Percentiles rank a stretch among this genome's conserved stretches.
phyloP scores from a whole-genome alignment of 495 filamentous ascomycete species.

The Penicillium turbatum region DNA sequence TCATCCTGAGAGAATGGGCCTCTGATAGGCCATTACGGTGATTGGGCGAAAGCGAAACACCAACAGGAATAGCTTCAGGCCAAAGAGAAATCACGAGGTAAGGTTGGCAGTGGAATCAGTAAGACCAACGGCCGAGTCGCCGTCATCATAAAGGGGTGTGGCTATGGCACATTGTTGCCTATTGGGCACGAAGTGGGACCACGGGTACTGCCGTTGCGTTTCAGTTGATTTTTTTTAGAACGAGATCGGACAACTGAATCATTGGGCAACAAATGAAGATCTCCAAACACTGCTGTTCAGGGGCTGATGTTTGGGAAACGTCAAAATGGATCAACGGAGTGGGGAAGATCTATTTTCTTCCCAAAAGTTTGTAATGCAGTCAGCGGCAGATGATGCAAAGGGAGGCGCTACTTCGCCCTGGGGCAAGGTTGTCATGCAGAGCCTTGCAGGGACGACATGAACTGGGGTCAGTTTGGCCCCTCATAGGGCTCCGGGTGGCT shows the following conservation, averaged over 20 bases:
- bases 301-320: neutral
- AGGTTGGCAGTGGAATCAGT: slow-evolving; percentile 12
- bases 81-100: slow-evolving; percentile 13
- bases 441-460: neutral
- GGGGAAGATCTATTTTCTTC: neutral
- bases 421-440: neutral
- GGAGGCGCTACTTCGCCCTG: neutral
- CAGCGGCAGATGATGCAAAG: slow-evolving; percentile 10
- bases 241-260: neutral
- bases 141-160: slow-evolving; percentile 1
- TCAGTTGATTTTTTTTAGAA: slow-evolving; percentile 8
- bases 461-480: neutral
- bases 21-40: slow-evolving; percentile 23
- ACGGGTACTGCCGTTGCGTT: slow-evolving; percentile 8
- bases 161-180: slow-evolving; percentile 4
- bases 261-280: slow-evolving; percentile 8
- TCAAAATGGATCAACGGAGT: neutral
- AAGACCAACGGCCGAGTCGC: slow-evolving; percentile 3
- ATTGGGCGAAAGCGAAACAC: slow-evolving; percentile 24
- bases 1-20: slow-evolving; percentile 12
- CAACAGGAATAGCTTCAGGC: slow-evolving; percentile 24
- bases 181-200: slow-evolving; percentile 11
- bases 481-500: slow-evolving; percentile 6
- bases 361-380: slow-evolving; percentile 1
- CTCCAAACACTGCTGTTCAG: neutral